phyloP scores from a whole-genome alignment of 2,329 filamentous ascomycete genomes.

The Xylaria sp. region DNA sequence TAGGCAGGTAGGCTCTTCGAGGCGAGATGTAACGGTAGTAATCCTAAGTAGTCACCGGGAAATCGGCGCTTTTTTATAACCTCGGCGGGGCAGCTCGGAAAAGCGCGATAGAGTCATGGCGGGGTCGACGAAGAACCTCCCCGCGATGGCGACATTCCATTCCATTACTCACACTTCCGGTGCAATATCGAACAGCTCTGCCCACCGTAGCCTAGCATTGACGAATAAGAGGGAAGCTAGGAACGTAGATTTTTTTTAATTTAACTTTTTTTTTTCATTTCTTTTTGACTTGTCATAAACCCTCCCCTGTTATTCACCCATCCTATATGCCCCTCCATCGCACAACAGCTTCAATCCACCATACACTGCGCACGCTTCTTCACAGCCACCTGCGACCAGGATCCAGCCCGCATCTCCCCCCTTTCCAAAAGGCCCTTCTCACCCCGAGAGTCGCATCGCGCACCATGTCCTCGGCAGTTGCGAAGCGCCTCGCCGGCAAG shows the following conservation, averaged over 20 bases:
- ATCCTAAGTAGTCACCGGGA: background rate
- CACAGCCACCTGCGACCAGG: background rate
- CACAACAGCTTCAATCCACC: constrained; percentile 17
- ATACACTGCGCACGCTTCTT: constrained; percentile 22
- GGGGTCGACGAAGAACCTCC: constrained; percentile 20
- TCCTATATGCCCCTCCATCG: constrained; percentile 29
- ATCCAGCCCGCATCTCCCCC: background rate
- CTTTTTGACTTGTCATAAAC: background rate
- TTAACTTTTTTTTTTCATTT: background rate
- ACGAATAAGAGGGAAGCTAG: background rate
- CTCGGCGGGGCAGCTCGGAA: constrained; percentile 20
- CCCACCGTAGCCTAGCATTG: background rate
- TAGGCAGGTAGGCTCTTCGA: background rate
- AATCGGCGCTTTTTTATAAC: constrained; percentile 1
- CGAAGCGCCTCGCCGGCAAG: constrained; percentile 91
- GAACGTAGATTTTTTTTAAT: background rate
- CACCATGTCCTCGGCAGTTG: constrained; percentile 67
- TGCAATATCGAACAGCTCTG: constrained; percentile 27
- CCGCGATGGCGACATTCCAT: constrained; percentile 32
- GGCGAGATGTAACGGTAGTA: background rate
- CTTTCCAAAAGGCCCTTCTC: background rate
- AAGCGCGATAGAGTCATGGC: background rate
- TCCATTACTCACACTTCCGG: background rate
- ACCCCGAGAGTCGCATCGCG: constrained; percentile 9
- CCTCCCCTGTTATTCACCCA: background rate